Percentiles rank a stretch among this genome's conserved stretches.
These are phyloP conservation scores for Thelephora ganbajun DNA, from an alignment of 768 basidiomycete species.

Conservation along the genomic window DNA sequence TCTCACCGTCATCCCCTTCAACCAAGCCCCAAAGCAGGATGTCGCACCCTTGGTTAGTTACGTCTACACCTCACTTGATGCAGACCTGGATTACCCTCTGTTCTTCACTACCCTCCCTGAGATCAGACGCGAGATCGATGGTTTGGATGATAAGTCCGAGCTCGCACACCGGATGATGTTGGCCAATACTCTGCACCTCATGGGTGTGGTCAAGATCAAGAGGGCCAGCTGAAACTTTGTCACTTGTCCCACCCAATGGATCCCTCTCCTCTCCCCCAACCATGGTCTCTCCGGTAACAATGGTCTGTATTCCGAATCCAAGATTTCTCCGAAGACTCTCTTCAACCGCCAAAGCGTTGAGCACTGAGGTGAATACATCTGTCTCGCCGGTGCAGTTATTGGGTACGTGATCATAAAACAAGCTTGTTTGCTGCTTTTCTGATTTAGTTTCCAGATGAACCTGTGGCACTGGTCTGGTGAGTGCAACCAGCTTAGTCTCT, in stretches of 20 bases:
- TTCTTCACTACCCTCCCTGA: constrained; percentile 98
- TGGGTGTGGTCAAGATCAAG: constrained; percentile 96
- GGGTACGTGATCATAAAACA: constrained; percentile 40
- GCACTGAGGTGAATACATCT: constrained; percentile 98
- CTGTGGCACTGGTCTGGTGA: constrained; percentile 95
- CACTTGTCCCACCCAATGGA: constrained; percentile 96
- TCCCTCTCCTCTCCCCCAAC: constrained; percentile 94
- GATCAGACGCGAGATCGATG: constrained; percentile 96
- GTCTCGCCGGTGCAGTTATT: constrained; percentile 95
- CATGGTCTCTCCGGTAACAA: constrained; percentile 97
- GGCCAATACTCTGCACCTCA: constrained; percentile 87
- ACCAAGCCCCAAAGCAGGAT: constrained; percentile 97
- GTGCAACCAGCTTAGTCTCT: constrained; percentile 85
- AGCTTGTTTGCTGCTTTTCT: neutral
- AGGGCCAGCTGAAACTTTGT: constrained; percentile 95
- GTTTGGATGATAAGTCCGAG: constrained; percentile 93
- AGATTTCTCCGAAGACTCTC: constrained; percentile 93
- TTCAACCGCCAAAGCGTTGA: constrained; percentile 98
- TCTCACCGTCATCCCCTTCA: constrained; percentile 96
- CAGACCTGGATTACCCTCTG: constrained; percentile 96
- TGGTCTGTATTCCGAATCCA: constrained; percentile 94
- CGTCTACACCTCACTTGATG: constrained; percentile 86
- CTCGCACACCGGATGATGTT: constrained; percentile 98
- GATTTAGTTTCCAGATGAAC: constrained; percentile 56
- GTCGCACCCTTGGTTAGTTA: constrained; percentile 97